Conservation (phyloP, 371 early-diverging fungal genomes). For the Rhizopus stolonifer region DNA sequence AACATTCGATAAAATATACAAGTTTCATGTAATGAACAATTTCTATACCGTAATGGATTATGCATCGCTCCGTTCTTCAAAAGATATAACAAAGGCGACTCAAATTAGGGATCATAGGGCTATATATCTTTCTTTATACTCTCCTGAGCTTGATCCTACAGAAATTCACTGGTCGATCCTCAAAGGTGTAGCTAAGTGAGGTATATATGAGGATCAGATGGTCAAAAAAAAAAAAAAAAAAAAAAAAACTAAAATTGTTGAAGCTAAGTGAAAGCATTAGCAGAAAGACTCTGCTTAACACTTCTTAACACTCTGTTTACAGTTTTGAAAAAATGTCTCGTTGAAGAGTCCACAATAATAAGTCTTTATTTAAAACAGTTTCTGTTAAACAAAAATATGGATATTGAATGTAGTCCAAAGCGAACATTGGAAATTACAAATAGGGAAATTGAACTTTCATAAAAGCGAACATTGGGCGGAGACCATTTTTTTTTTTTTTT, state of each 20-base stretch:
- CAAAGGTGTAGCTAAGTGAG: conserved; percentile 26
- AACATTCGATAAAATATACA: conserved; percentile 6
- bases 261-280: conserved; percentile 19
- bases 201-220: conserved; percentile 7
- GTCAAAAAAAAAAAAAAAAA: conserved; percentile 7
- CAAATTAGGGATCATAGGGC: conserved; percentile 13
- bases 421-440: too few relatives aligned
- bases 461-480: too few relatives aligned
- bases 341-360: too few relatives aligned
- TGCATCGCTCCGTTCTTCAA: conserved; percentile 16
- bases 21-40: conserved; percentile 7
- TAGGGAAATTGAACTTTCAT: too few relatives aligned
- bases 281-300: conserved; percentile 13
- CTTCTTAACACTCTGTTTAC: conserved; percentile 14
- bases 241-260: conserved; percentile 11
- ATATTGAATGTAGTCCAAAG: too few relatives aligned
- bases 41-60: conserved; percentile 18
- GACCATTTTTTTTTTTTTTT: too few relatives aligned
- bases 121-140: conserved; percentile 11
- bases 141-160: conserved; percentile 10
- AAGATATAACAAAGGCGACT: conserved; percentile 3
- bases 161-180: conserved; percentile 18
- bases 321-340: conserved; percentile 16
- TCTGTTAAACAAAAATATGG: too few relatives aligned
- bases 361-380: too few relatives aligned